phyloP scores from a whole-genome alignment of 495 filamentous ascomycete genomes.

The Thermothielavioides terrestris region DNA sequence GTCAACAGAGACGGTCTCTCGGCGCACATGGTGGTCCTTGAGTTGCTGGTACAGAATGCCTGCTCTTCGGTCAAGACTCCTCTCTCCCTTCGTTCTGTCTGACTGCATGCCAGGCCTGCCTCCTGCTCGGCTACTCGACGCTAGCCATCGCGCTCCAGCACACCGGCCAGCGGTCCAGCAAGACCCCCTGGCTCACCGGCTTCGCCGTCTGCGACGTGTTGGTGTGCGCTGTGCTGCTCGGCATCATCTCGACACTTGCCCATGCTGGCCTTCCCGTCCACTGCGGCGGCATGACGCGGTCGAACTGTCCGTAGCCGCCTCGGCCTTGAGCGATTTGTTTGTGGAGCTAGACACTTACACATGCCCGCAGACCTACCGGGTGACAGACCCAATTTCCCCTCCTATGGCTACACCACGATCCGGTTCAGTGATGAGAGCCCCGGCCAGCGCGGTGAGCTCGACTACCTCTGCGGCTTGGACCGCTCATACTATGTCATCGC shows the following conservation, averaged over 20 bases:
- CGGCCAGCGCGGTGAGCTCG: slow-evolving; percentile 21
- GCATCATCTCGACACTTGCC: slow-evolving; percentile 27
- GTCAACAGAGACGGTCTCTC: slow-evolving; percentile 19
- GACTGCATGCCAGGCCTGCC: slow-evolving; percentile 20
- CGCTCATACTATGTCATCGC: slow-evolving; percentile 28
- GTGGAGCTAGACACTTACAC: background rate
- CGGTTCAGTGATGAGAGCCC: slow-evolving; percentile 22
- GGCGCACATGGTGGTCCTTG: slow-evolving; percentile 22
- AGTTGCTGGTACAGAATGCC: slow-evolving; percentile 36
- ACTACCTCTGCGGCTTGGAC: slow-evolving; percentile 29
- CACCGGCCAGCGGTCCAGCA: slow-evolving; percentile 19
- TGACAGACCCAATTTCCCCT: slow-evolving; percentile 4
- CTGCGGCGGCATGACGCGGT: slow-evolving; percentile 28
- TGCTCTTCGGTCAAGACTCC: too few species aligned
- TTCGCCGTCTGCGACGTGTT: slow-evolving; percentile 26
- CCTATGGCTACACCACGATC: slow-evolving; percentile 12
- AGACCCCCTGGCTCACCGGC: slow-evolving; percentile 15
- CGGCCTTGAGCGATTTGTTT: background rate
- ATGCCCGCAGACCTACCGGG: slow-evolving; percentile 1
- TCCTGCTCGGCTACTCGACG: slow-evolving; percentile 27
- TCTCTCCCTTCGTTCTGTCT: background rate
- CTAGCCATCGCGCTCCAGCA: slow-evolving; percentile 28
- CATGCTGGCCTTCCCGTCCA: slow-evolving; percentile 27
- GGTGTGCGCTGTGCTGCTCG: slow-evolving; percentile 21
- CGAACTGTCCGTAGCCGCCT: slow-evolving; percentile 9